A percentile compares a stretch with the other conserved stretches of the same genome.
Evolutionary conservation across 345 rosid genomes (phyloP).

Genomic region (Eucalyptus leucophloia): DNA sequence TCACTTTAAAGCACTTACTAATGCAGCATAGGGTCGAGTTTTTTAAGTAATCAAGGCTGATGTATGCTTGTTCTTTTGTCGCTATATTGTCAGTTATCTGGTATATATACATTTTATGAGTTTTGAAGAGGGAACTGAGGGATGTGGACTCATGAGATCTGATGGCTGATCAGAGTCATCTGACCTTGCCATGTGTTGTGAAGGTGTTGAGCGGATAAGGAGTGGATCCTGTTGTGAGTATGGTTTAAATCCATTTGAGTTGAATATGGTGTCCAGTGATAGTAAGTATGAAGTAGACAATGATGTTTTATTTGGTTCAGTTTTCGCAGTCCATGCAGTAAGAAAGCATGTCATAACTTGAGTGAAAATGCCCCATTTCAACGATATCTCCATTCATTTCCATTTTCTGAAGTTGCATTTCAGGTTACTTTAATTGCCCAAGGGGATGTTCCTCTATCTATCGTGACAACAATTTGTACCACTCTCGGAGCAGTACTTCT

Average conservation of each 20-base stretch:
- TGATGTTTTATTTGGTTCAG: neutral
- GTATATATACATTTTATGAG: neutral
- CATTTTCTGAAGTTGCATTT: conserved; percentile 19
- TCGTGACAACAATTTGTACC: conserved; percentile 54
- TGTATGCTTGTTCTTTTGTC: neutral
- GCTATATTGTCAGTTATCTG: neutral
- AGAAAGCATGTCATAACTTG: neutral
- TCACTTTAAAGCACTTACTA: neutral
- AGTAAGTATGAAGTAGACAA: neutral
- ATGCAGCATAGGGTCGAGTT: neutral
- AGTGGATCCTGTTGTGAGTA: neutral
- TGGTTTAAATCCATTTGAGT: neutral
- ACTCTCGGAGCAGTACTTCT: conserved; percentile 49
- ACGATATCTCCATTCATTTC: conserved; percentile 2
- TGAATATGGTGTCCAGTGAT: neutral
- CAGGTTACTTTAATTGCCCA: conserved; percentile 66
- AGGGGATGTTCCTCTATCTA: conserved; percentile 61
- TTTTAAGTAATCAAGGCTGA: neutral
- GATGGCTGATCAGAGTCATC: neutral
- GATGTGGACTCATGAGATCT: neutral
- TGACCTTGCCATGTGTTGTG: neutral
- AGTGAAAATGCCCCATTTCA: neutral
- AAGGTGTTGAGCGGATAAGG: neutral
- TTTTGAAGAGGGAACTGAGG: neutral
- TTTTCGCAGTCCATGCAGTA: neutral